phyloP scores from a whole-genome alignment of 2,329 filamentous ascomycete genomes.

The Pochonia chlamydosporia region DNA sequence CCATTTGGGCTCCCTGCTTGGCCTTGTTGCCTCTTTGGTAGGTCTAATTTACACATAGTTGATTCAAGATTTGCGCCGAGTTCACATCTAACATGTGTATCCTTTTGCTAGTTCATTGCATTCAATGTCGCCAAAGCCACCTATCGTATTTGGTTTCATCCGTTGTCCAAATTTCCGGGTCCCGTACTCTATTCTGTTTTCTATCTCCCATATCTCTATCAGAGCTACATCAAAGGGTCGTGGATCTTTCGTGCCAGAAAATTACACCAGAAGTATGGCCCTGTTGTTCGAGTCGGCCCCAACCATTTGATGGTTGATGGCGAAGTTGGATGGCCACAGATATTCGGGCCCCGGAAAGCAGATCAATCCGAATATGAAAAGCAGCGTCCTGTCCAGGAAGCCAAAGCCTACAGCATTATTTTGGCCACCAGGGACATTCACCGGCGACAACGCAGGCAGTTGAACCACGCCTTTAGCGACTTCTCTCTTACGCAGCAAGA shows the following conservation, averaged over 20 bases:
- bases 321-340: constrained; percentile 26
- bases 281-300: constrained; percentile 35
- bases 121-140: constrained; percentile 8
- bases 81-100: background rate
- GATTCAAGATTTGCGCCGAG: background rate
- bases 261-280: constrained; percentile 22
- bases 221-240: constrained; percentile 12
- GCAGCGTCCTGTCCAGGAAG: constrained; percentile 4
- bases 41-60: background rate
- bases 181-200: constrained; percentile 16
- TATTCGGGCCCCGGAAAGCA: constrained; percentile 20
- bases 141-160: constrained; percentile 23
- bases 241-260: constrained; percentile 14
- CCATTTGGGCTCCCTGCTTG: background rate
- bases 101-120: constrained; percentile 3
- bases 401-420: constrained; percentile 12
- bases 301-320: constrained; percentile 31
- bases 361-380: constrained; percentile 12
- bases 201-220: constrained; percentile 14
- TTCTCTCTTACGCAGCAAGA: constrained; percentile 25
- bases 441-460: constrained; percentile 15
- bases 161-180: constrained; percentile 23
- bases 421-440: constrained; percentile 12
- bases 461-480: constrained; percentile 25
- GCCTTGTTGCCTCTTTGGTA: background rate